Conservation (phyloP, 1,139 yeast genomes). For the Hansenula sp. region DNA sequence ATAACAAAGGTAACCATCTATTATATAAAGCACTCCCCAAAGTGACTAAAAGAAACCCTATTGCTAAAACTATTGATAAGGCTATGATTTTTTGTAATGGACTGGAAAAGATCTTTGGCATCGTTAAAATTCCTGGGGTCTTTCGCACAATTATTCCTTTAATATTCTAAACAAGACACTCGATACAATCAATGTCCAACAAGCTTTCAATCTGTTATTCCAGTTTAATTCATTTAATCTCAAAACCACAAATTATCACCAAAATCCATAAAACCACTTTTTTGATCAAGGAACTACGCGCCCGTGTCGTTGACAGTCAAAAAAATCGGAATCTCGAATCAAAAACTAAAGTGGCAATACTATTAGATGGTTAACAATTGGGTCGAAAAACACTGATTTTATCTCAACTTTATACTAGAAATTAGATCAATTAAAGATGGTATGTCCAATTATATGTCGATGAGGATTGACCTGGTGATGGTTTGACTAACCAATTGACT, state of each 20-base stretch:
- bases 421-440: not conserved
- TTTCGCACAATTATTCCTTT: no score
- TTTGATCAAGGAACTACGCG: not conserved
- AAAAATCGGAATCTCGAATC: not conserved
- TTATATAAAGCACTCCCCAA: constrained; percentile 62
- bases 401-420: not conserved
- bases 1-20: constrained; percentile 74
- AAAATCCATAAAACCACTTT: no score
- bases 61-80: constrained; percentile 67
- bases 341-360: constrained; percentile 5
- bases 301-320: not conserved
- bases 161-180: no score
- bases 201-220: no score
- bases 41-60: constrained; percentile 76
- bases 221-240: no score
- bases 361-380: not conserved
- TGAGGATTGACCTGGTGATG: not conserved
- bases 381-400: not conserved
- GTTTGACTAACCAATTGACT: constrained; percentile 6
- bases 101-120: constrained; percentile 26
- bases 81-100: constrained; percentile 75
- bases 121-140: not conserved
- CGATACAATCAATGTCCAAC: no score
- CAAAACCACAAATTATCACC: no score
- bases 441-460: not conserved